Evolutionary conservation across 176 grass and related monocot genomes (phyloP).

Genomic region (Carex scoparia): DNA sequence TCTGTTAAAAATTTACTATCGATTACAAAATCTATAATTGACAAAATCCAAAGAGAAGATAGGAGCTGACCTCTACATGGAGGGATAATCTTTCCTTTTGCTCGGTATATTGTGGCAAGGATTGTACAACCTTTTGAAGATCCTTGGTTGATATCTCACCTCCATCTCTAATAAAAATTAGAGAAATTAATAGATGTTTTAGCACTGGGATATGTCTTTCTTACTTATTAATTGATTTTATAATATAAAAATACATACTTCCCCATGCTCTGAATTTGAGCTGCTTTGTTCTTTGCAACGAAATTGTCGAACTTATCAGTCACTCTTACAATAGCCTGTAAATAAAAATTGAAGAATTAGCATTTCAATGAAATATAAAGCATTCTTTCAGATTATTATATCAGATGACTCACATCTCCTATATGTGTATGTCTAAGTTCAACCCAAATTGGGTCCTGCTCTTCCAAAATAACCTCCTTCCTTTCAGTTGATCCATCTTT

Average conservation of each 20-base stretch:
- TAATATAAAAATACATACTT: slow-evolving; percentile 11
- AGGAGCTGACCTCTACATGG: slow-evolving; percentile 76
- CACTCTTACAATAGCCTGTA: slow-evolving; percentile 85
- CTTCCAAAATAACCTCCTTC: slow-evolving; percentile 82
- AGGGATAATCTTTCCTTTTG: slow-evolving; percentile 87
- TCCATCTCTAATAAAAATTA: slow-evolving; percentile 56
- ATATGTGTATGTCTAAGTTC: slow-evolving; percentile 95
- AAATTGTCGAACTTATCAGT: slow-evolving; percentile 88
- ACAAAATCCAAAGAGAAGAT: slow-evolving; percentile 7
- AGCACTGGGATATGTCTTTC: slow-evolving; percentile 5
- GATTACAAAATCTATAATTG: not conserved
- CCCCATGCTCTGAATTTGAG: slow-evolving; percentile 56
- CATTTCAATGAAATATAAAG: slow-evolving; percentile 13
- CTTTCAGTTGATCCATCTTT: slow-evolving; percentile 53
- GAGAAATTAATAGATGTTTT: slow-evolving; percentile 7
- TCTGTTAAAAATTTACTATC: slow-evolving; percentile 20
- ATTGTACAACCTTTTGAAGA: slow-evolving; percentile 90
- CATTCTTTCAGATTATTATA: slow-evolving; percentile 17
- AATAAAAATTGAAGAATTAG: slow-evolving; percentile 31
- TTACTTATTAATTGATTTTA: slow-evolving; percentile 15
- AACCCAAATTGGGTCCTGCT: slow-evolving; percentile 87
- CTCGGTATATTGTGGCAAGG: slow-evolving; percentile 89
- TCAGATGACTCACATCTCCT: slow-evolving; percentile 68
- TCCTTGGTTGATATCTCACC: slow-evolving; percentile 90
- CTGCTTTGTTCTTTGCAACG: slow-evolving; percentile 89